These are phyloP conservation scores for Trichoderma simmonsii DNA, from an alignment of 2,329 filamentous ascomycete species.

Conservation along the genomic window DNA sequence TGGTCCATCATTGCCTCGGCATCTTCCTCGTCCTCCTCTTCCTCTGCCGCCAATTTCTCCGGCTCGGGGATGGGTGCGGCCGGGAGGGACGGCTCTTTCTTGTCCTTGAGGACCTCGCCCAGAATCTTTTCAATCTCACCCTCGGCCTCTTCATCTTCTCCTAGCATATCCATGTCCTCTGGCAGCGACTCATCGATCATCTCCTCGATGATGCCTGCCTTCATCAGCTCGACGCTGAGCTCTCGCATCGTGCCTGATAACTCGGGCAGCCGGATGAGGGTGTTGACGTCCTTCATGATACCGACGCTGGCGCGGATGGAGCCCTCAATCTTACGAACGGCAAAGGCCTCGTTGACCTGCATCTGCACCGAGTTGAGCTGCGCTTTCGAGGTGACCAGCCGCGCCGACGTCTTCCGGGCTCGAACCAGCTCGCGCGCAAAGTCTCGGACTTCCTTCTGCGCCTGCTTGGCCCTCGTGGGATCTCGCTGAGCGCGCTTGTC, in stretches of 20 bases:
- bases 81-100: constrained; percentile 58
- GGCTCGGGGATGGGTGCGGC: constrained; percentile 55
- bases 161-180: constrained; percentile 66
- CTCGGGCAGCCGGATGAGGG: constrained; percentile 77
- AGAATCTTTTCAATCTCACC: constrained; percentile 89
- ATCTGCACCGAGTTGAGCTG: constrained; percentile 91
- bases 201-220: constrained; percentile 95
- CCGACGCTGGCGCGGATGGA: constrained; percentile 81
- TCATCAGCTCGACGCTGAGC: constrained; percentile 81
- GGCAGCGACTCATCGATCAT: constrained; percentile 88
- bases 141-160: constrained; percentile 73
- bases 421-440: constrained; percentile 87
- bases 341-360: constrained; percentile 97
- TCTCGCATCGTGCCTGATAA: constrained; percentile 87
- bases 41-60: constrained; percentile 49
- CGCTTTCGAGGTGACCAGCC: constrained; percentile 82
- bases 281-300: constrained; percentile 97
- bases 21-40: constrained; percentile 62
- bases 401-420: constrained; percentile 68
- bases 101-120: constrained; percentile 83
- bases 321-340: constrained; percentile 91
- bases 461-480: constrained; percentile 74
- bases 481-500: constrained; percentile 78
- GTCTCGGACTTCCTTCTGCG: constrained; percentile 75
- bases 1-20: constrained; percentile 88